phyloP scores from a whole-genome alignment of 441 rosid genomes.

The Populus hybrid region DNA sequence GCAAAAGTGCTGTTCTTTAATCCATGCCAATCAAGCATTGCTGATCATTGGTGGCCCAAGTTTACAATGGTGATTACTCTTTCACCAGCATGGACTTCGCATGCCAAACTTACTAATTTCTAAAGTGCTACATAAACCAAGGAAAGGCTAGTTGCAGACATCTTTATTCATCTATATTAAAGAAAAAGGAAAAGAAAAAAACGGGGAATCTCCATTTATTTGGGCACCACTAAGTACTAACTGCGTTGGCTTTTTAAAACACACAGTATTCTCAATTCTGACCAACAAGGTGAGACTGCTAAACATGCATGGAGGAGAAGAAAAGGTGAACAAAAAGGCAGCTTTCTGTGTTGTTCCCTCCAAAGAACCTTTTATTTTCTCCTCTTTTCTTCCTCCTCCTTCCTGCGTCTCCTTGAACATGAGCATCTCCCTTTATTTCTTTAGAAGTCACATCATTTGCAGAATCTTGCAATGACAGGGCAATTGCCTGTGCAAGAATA shows the following conservation, averaged over 20 bases:
- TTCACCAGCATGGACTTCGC: no score
- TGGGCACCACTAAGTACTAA: no score
- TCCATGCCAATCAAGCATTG: background rate
- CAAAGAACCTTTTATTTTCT: no score
- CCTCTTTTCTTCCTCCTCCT: conserved; percentile 42
- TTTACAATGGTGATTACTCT: background rate
- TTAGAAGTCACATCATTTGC: conserved; percentile 20
- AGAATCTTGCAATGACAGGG: conserved; percentile 66
- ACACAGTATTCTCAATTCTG: background rate
- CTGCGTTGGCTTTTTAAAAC: no score
- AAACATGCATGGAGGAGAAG: background rate
- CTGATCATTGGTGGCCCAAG: background rate
- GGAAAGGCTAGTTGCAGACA: no score
- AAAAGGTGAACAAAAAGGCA: background rate
- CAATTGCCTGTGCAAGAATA: conserved; percentile 55
- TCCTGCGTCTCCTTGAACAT: conserved; percentile 24
- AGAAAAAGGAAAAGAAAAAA: no score
- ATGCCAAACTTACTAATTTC: no score
- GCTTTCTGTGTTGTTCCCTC: no score
- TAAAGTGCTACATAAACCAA: no score
- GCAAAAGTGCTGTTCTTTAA: background rate
- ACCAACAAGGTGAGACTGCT: background rate
- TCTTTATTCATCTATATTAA: no score
- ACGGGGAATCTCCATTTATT: no score
- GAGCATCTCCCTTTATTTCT: conserved; percentile 34